Percentiles rank a stretch among this genome's conserved stretches.
These are phyloP conservation scores for Chenopodium formosanum DNA, from an alignment of 148 eudicot genomes.

Conservation along the genomic window DNA sequence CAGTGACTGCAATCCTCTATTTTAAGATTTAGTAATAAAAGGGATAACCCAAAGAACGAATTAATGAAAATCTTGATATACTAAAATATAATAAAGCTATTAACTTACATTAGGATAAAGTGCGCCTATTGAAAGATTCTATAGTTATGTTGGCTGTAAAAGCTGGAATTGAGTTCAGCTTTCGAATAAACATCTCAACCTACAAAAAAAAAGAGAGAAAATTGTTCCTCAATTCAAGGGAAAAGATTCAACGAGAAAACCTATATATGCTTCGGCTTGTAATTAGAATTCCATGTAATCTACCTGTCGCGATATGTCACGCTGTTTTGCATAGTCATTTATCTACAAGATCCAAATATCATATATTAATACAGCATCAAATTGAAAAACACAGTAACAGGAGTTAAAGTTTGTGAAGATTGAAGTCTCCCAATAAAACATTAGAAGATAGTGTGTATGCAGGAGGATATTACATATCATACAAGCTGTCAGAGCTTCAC, in stretches of 20 bases:
- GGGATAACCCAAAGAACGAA: not conserved
- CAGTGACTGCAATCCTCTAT: not conserved
- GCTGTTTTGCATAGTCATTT: conserved; percentile 71
- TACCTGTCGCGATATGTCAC: conserved; percentile 91
- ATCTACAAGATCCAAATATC: conserved; percentile 41
- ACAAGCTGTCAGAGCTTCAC: not conserved
- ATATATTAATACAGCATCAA: conserved; percentile 2
- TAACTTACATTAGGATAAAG: conserved; percentile 55
- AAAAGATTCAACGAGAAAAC: not conserved
- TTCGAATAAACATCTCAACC: conserved; percentile 83
- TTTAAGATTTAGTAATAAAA: not conserved
- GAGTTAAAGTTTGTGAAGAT: too few species aligned
- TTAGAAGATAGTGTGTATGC: not conserved
- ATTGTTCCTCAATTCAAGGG: not conserved
- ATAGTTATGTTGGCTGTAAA: conserved; percentile 96
- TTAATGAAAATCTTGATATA: not conserved
- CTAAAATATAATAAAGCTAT: not conserved
- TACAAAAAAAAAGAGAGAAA: conserved; percentile 24
- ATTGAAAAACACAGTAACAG: not conserved
- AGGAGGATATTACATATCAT: not conserved
- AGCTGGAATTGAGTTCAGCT: conserved; percentile 93
- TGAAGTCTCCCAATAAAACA: too few species aligned
- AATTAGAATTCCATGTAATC: conserved; percentile 10
- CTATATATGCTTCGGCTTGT: not conserved
- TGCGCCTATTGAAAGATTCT: conserved; percentile 94